Percentiles rank a stretch among this genome's conserved stretches.
These are phyloP conservation scores for Leccinum uliginosum DNA, from an alignment of 768 basidiomycete species.

Conservation along the genomic window DNA sequence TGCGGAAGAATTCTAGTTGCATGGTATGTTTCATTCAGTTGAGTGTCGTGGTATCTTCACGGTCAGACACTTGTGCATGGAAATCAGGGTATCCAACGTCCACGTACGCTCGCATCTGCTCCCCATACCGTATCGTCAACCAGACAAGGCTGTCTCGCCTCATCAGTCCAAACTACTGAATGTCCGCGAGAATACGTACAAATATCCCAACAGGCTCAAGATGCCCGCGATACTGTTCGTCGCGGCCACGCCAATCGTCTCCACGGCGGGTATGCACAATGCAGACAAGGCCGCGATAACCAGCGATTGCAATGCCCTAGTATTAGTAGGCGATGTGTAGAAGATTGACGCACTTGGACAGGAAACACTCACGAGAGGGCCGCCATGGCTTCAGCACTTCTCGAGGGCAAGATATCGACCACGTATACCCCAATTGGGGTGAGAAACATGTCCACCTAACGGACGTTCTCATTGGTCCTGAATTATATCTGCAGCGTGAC, in stretches of 20 bases:
- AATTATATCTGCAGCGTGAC: slow-evolving; percentile 9
- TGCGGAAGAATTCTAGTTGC: neutral
- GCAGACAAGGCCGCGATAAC: slow-evolving; percentile 12
- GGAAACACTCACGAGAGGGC: slow-evolving; percentile 44
- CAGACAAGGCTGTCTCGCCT: slow-evolving; percentile 41
- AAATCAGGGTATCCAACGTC: slow-evolving; percentile 51
- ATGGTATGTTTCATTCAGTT: neutral
- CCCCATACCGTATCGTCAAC: slow-evolving; percentile 54
- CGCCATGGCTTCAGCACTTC: slow-evolving; percentile 63
- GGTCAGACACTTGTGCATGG: neutral
- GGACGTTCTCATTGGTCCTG: neutral
- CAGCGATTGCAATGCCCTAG: slow-evolving; percentile 22
- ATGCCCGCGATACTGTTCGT: slow-evolving; percentile 47
- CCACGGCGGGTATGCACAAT: slow-evolving; percentile 39
- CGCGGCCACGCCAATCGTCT: slow-evolving; percentile 44
- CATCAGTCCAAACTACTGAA: neutral
- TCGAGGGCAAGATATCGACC: slow-evolving; percentile 55
- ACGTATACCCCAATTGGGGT: slow-evolving; percentile 53
- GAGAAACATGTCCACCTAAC: slow-evolving; percentile 53
- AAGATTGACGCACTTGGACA: neutral
- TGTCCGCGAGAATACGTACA: slow-evolving; percentile 36
- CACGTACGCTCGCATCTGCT: slow-evolving; percentile 50
- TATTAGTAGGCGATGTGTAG: neutral
- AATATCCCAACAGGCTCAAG: slow-evolving; percentile 46
- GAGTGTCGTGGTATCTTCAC: neutral